These are phyloP conservation scores for Prosopis cineraria DNA, from an alignment of 306 rosid genomes.

Conservation along the genomic window DNA sequence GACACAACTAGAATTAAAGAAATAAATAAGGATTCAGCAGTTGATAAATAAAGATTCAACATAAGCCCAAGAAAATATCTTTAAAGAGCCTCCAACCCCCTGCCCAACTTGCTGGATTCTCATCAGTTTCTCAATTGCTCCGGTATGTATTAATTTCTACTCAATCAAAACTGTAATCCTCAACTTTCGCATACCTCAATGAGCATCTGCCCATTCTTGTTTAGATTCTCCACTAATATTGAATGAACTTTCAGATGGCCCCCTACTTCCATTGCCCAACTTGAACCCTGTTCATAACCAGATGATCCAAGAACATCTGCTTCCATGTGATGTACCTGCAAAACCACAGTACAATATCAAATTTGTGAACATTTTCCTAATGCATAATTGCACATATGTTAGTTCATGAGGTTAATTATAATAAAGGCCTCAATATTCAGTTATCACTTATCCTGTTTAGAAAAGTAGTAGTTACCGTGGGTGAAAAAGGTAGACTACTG, in stretches of 20 bases:
- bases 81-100: background rate
- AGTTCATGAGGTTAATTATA: background rate
- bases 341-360: constrained; percentile 29
- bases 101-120: background rate
- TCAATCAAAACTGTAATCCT: constrained; percentile 23
- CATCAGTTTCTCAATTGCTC: background rate
- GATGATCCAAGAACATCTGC: constrained; percentile 62
- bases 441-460: background rate
- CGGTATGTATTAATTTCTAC: constrained; percentile 19
- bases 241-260: constrained; percentile 94
- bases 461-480: background rate
- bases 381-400: background rate
- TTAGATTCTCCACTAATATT: constrained; percentile 83
- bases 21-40: background rate
- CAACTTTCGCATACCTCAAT: constrained; percentile 66
- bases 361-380: background rate
- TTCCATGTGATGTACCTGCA: constrained; percentile 66
- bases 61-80: background rate
- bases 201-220: constrained; percentile 92
- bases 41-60: background rate
- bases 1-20: constrained; percentile 26
- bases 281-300: constrained; percentile 74
- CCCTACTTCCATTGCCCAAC: constrained; percentile 98
- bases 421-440: constrained; percentile 10
- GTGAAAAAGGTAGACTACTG: background rate